phyloP scores from a whole-genome alignment of 129 eudicot species.

The Escallonia rubra region DNA sequence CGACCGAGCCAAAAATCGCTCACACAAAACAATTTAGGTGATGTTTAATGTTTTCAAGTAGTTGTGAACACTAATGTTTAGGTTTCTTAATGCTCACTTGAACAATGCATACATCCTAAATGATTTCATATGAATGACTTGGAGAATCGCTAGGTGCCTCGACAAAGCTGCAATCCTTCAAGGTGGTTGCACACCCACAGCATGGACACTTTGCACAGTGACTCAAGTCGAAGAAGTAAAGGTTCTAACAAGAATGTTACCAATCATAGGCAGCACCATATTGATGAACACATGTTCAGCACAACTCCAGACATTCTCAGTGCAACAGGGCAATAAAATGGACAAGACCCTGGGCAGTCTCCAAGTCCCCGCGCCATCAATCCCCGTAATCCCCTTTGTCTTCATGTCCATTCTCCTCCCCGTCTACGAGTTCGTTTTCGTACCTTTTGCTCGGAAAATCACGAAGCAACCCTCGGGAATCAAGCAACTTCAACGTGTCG shows the following conservation, averaged over 20 bases:
- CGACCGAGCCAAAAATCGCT: slow-evolving; percentile 24
- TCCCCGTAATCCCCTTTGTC: slow-evolving; percentile 66
- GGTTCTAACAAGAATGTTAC: slow-evolving; percentile 67
- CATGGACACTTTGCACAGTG: slow-evolving; percentile 60
- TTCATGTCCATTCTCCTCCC: slow-evolving; percentile 68
- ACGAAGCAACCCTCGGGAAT: slow-evolving; percentile 71
- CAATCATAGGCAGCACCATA: slow-evolving; percentile 69
- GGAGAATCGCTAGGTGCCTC: slow-evolving; percentile 5
- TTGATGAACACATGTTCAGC: slow-evolving; percentile 77
- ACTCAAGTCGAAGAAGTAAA: slow-evolving; percentile 86
- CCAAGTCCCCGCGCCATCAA: slow-evolving; percentile 52
- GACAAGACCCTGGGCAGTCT: slow-evolving; percentile 35
- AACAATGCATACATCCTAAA: not conserved
- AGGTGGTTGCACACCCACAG: slow-evolving; percentile 13
- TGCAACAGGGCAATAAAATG: slow-evolving; percentile 56
- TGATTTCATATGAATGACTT: not conserved
- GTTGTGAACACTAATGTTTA: no score
- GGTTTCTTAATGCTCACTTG: not conserved
- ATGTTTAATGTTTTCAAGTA: not conserved
- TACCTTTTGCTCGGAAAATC: slow-evolving; percentile 53
- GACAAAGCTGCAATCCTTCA: slow-evolving; percentile 69
- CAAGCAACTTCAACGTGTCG: slow-evolving; percentile 67
- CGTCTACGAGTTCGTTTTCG: slow-evolving; percentile 51
- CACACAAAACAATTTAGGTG: slow-evolving; percentile 59
- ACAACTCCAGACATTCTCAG: slow-evolving; percentile 76